These are phyloP conservation scores for Alternaria sp. DNA, from an alignment of 2,329 filamentous ascomycete genomes.

Conservation along the genomic window DNA sequence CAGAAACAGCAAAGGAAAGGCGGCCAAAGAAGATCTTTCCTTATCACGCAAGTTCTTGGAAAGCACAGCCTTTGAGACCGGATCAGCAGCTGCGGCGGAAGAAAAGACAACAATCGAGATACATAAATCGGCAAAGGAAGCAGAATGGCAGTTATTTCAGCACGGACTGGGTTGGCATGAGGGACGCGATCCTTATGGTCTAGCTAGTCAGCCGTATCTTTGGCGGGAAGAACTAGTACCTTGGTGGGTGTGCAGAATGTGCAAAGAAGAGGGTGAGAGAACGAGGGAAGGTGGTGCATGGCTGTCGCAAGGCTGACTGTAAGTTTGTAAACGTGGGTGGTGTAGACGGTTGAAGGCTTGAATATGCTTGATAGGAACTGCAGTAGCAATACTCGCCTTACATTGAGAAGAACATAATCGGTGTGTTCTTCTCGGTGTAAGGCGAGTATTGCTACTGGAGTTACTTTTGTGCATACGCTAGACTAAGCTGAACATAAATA, in stretches of 20 bases:
- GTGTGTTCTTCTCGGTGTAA: background rate
- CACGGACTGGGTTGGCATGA: background rate
- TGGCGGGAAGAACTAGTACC: background rate
- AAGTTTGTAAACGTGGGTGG: background rate
- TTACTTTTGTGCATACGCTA: too few relatives aligned
- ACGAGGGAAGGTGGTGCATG: background rate
- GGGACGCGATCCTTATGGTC: background rate
- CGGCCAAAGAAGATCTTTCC: background rate
- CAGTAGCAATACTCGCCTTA: background rate
- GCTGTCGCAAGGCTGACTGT: background rate
- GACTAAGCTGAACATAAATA: too few relatives aligned
- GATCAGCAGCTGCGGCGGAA: background rate
- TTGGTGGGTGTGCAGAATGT: background rate
- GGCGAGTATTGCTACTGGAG: background rate
- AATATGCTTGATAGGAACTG: background rate
- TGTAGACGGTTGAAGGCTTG: background rate
- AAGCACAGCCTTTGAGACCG: background rate
- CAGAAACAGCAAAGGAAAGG: background rate
- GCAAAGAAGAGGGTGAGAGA: background rate
- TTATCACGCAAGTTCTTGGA: background rate
- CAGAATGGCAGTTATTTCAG: background rate
- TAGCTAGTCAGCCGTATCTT: constrained; percentile 3
- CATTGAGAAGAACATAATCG: background rate
- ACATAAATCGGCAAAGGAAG: background rate
- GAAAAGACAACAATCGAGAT: background rate